Evolutionary conservation across 192 early-diverging fungal genomes (phyloP), one percentile per base, ranked within the genome.

Genomic region (Coemansia sp.): DNA sequence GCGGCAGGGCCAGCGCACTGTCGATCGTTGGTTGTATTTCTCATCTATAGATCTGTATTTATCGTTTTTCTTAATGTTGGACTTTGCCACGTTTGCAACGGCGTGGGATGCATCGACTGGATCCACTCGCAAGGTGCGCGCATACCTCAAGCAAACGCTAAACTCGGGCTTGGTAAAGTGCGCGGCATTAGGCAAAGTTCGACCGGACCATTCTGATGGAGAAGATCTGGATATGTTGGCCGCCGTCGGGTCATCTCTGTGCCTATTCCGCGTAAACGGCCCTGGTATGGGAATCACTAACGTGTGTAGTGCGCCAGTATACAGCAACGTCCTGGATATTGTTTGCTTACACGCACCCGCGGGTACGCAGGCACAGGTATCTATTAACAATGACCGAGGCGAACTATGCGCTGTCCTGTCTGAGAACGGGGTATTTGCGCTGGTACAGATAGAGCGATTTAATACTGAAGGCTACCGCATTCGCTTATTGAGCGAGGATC

Each of bases 231-330:
- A 71, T 4, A 64, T 80, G 59, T 24, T 75, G 13, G 64, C 58
- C 4, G 68, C 55, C 20, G 38, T 73, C 3, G 77, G 59, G 3
- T 35, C 69, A 2, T 63, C 52, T 44, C 60, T 80, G 12, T 68
- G 41, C 11, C 39, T 80, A 35, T 68, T 73, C 11, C 40, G 58
- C 9, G 37, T 64, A 10, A 56, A 71, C 7, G 60, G 38, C 11
- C 39, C 47, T 7, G 61, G 27, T 30, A 47, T 35, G 38, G 8
- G 39, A 43, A 40, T 80, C 45, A 35, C 38, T 11, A 41, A 37
- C n/a, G 30, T 80, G 4, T 75, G 73, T 60, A 53, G 32, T 11
- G 38, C 78, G 3, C 73, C 70, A 13, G 52, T 75, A 7, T 75
- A 71, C 22, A 40, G 47, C 18, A 69, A 66, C 15, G 39, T 80